Conservation (phyloP, 2,329 filamentous ascomycete species). For the Capronia americana region DNA sequence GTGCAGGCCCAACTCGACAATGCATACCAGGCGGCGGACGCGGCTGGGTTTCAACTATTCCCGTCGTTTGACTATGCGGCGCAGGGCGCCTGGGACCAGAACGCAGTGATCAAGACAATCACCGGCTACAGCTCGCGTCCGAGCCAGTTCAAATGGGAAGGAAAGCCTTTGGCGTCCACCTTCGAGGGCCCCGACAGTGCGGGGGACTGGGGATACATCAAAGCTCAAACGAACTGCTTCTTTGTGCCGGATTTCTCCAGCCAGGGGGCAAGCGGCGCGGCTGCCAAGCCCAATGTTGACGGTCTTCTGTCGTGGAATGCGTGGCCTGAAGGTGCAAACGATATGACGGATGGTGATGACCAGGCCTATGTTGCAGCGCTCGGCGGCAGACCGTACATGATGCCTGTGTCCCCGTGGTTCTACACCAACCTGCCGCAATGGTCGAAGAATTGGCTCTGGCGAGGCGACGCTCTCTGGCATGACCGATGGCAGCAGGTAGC, state of each 20-base stretch:
- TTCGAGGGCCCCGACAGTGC: constrained; percentile 15
- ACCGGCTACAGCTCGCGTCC: constrained; percentile 10
- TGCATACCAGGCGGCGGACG: constrained; percentile 15
- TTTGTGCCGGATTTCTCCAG: constrained; percentile 19
- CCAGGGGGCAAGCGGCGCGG: constrained; percentile 4
- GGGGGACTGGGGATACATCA: constrained; percentile 19
- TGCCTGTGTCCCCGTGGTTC: constrained; percentile 22
- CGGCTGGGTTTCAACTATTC: constrained; percentile 10
- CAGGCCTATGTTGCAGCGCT: constrained; percentile 7
- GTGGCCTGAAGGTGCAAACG: constrained; percentile 16
- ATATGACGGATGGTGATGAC: constrained; percentile 18
- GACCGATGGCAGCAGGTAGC: constrained; percentile 14
- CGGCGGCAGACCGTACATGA: constrained; percentile 13
- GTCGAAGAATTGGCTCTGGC: constrained; percentile 23
- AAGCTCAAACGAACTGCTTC: constrained; percentile 17
- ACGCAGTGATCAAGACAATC: constrained; percentile 18
- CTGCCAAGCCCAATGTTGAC: constrained; percentile 10
- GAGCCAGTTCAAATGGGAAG: constrained; percentile 17
- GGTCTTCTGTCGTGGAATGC: constrained; percentile 20
- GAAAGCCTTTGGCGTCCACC: constrained; percentile 16
- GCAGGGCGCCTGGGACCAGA: constrained; percentile 19
- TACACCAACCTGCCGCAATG: constrained; percentile 16
- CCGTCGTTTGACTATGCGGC: constrained; percentile 14
- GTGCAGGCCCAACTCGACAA: constrained; percentile 19
- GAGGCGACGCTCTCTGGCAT: constrained; percentile 14